These are phyloP conservation scores for Keithomyces neogunnii DNA, from an alignment of 2,329 filamentous ascomycete species.

Conservation along the genomic window DNA sequence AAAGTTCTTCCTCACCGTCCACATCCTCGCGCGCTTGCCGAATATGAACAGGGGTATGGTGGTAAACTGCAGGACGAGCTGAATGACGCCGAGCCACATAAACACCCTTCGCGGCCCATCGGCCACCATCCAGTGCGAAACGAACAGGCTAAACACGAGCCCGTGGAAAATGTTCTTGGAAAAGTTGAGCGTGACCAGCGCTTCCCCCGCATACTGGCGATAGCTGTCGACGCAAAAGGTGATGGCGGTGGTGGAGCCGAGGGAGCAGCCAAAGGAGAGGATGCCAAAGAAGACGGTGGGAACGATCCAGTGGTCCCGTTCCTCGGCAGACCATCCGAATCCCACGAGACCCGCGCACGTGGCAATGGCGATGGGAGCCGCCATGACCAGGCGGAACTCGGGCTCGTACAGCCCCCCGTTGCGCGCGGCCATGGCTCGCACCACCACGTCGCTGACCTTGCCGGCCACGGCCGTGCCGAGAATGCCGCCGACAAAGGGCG, in stretches of 20 bases:
- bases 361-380: slow-evolving; percentile 64
- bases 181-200: slow-evolving; percentile 89
- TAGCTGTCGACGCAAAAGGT: slow-evolving; percentile 94
- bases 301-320: slow-evolving; percentile 74
- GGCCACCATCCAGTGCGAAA: slow-evolving; percentile 70
- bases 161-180: slow-evolving; percentile 92
- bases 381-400: slow-evolving; percentile 88
- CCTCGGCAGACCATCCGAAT: slow-evolving; percentile 81
- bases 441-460: slow-evolving; percentile 76
- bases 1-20: slow-evolving; percentile 78
- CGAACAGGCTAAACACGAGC: slow-evolving; percentile 79
- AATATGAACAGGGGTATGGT: slow-evolving; percentile 92
- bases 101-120: slow-evolving; percentile 74
- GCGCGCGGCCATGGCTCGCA: slow-evolving; percentile 68
- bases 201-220: slow-evolving; percentile 86
- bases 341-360: slow-evolving; percentile 86
- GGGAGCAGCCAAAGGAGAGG: slow-evolving; percentile 82
- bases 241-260: slow-evolving; percentile 85
- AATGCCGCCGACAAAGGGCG: slow-evolving; percentile 80
- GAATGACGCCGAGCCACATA: slow-evolving; percentile 76
- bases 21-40: slow-evolving; percentile 86
- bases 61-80: slow-evolving; percentile 63
- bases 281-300: slow-evolving; percentile 90
- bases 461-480: slow-evolving; percentile 86
- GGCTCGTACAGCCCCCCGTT: slow-evolving; percentile 93